Percentiles rank a stretch among this genome's conserved stretches.
Conservation (phyloP, 2,329 filamentous ascomycete genomes). For the Blastomyces silverae region DNA sequence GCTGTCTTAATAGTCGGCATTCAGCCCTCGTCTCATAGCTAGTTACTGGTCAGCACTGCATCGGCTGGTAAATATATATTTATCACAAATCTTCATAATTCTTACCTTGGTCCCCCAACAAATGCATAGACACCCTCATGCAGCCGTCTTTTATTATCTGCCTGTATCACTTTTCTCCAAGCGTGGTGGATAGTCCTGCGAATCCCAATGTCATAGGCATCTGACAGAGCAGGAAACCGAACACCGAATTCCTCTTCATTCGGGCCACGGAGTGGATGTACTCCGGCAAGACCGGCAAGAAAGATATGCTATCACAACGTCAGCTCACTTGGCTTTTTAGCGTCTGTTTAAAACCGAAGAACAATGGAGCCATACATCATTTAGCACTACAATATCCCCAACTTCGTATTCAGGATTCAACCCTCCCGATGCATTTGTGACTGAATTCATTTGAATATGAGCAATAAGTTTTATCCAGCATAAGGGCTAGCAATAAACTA, state of each 20-base stretch:
- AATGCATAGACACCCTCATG: constrained; percentile 63
- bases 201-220: constrained; percentile 59
- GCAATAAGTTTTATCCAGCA: background rate
- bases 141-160: constrained; percentile 46
- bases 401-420: constrained; percentile 58
- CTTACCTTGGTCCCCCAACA: constrained; percentile 55
- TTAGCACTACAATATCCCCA: constrained; percentile 59
- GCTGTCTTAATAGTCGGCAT: constrained; percentile 53
- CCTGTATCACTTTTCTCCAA: constrained; percentile 47
- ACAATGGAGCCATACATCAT: constrained; percentile 46
- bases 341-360: background rate
- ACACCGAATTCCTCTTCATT: constrained; percentile 57
- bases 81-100: constrained; percentile 2
- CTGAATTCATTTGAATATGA: constrained; percentile 29
- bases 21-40: constrained; percentile 61
- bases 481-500: background rate
- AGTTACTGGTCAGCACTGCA: constrained; percentile 11
- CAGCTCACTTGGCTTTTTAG: constrained; percentile 14
- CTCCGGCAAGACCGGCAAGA: constrained; percentile 54
- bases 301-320: constrained; percentile 51
- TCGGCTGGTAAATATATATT: background rate
- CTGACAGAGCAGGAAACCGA: constrained; percentile 57
- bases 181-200: constrained; percentile 51
- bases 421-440: constrained; percentile 62
- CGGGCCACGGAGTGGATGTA: constrained; percentile 56